phyloP scores from a whole-genome alignment of 352 stramenopile species.

The Globisporangium uncinulatum region DNA sequence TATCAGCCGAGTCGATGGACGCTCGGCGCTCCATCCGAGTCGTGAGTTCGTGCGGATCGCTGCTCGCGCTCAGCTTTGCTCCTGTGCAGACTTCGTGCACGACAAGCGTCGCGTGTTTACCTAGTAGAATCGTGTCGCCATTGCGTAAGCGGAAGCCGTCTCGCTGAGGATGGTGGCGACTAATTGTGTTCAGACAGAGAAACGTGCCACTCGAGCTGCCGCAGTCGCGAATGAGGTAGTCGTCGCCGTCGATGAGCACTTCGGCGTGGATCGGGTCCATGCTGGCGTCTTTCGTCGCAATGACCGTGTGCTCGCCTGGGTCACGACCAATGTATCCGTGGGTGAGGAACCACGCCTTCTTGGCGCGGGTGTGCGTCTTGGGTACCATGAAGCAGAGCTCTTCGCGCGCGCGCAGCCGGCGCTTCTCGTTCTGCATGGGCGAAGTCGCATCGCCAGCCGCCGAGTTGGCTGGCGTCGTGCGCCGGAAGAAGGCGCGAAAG shows the following conservation, averaged over 20 bases:
- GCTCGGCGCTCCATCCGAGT: background rate
- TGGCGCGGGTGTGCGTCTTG: slow-evolving; percentile 22
- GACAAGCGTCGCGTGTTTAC: slow-evolving; percentile 15
- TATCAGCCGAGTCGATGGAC: slow-evolving; percentile 3
- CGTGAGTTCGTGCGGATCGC: background rate
- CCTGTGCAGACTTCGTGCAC: slow-evolving; percentile 23
- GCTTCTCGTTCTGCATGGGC: slow-evolving; percentile 7
- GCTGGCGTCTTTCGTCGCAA: slow-evolving; percentile 47
- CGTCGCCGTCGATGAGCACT: slow-evolving; percentile 47
- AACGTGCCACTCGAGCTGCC: slow-evolving; percentile 46
- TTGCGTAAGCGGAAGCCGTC: slow-evolving; percentile 55
- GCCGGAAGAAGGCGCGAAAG: slow-evolving; percentile 23
- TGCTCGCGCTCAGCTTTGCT: background rate
- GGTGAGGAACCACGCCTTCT: slow-evolving; percentile 62
- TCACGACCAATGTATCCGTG: slow-evolving; percentile 56
- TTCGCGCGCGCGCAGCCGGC: slow-evolving; percentile 38
- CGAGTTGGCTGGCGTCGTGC: slow-evolving; percentile 7
- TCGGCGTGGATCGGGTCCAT: slow-evolving; percentile 70
- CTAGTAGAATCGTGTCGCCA: slow-evolving; percentile 48
- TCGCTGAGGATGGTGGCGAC: slow-evolving; percentile 61
- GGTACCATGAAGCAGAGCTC: slow-evolving; percentile 50
- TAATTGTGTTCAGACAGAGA: slow-evolving; percentile 64
- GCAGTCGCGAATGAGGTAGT: slow-evolving; percentile 55
- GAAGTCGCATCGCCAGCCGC: background rate
- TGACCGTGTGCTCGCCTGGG: slow-evolving; percentile 32